Base-by-base conservation (phyloP, 225 moss, liverwort and hornwort genomes). In the Pseudisothecium myosuroides region DNA sequence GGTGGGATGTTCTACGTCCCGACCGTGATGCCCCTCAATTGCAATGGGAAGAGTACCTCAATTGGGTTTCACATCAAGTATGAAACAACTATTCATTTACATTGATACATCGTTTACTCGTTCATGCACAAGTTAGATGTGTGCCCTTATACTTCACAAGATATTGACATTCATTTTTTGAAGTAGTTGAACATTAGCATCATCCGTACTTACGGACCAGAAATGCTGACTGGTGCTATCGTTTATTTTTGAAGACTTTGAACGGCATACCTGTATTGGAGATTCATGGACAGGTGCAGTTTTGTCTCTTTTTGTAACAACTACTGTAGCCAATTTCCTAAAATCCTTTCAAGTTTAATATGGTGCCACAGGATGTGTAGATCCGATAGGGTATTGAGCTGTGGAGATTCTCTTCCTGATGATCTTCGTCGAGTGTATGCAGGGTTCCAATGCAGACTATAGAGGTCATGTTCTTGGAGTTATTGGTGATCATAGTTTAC, bases 61-160 rank as follows among this genome's bases (percentile, higher is more conserved):
- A 99, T 87, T 99, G 98, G 98, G 98, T 99, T 61, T 95, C 96
- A 63, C 94, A 92, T 84, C 96, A 98, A 97, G 98, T 98, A 77
- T 58, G 81, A 62, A 82, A 19, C 65, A 63, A 47, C n/a, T 62
- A 60, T 65, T 72, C 64, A 52, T 60, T 78, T 32, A 17, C 22
- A 36, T 81, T 39, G 87, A 86, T 81, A 49, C 18, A 56, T 62
- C 41, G 84, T 76, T 45, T 80, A 54, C 63, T 81, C 36, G 43
- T 50, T 83, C 69, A 54, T 67, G 87, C 50, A 41, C 45, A 56
- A 85, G 68, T 84, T 52, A 75, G 81, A 85, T 41, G 68, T 80
- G 14, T 86, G 80, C 71, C 47, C 45, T 83, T 86, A 24, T 66
- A 64, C 50, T 84, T 80, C 32, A 61, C 62, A 82, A 81, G 29